Percentiles rank a stretch among this genome's conserved stretches.
phyloP scores from a whole-genome alignment of 176 grass and related monocot species.

The Rhynchospora pubera region DNA sequence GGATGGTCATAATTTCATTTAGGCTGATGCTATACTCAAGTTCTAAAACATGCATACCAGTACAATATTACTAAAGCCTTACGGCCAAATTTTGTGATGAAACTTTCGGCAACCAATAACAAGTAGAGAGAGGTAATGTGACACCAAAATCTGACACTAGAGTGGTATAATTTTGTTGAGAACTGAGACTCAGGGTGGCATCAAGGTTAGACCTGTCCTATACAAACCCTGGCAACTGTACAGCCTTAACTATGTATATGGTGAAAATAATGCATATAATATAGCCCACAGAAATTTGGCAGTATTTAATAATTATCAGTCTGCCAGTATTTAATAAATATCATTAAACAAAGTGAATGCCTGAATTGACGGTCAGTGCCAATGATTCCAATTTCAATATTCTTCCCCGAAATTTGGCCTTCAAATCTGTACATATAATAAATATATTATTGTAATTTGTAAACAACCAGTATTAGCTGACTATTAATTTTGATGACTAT shows the following conservation, averaged over 20 bases:
- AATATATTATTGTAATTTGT: not conserved
- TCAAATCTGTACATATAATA: slow-evolving; percentile 58
- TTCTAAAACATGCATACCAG: not conserved
- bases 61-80: not conserved
- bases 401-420: slow-evolving; percentile 92
- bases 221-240: not conserved
- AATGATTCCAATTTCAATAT: slow-evolving; percentile 97
- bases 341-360: slow-evolving; percentile 28
- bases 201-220: not conserved
- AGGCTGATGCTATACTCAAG: not conserved
- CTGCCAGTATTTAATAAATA: no score
- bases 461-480: not conserved
- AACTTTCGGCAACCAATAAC: not conserved
- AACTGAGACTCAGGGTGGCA: not conserved
- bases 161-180: not conserved
- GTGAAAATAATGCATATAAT: not conserved
- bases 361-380: slow-evolving; percentile 80
- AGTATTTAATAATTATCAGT: not conserved
- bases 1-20: not conserved
- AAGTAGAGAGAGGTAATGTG: not conserved
- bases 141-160: not conserved
- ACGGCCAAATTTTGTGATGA: not conserved
- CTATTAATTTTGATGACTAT: not conserved
- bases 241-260: not conserved
- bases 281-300: not conserved